A percentile compares a stretch with the other conserved stretches of the same genome.
phyloP scores from a whole-genome alignment of 2,329 filamentous ascomycete species.

The Diaporthe caulivora region DNA sequence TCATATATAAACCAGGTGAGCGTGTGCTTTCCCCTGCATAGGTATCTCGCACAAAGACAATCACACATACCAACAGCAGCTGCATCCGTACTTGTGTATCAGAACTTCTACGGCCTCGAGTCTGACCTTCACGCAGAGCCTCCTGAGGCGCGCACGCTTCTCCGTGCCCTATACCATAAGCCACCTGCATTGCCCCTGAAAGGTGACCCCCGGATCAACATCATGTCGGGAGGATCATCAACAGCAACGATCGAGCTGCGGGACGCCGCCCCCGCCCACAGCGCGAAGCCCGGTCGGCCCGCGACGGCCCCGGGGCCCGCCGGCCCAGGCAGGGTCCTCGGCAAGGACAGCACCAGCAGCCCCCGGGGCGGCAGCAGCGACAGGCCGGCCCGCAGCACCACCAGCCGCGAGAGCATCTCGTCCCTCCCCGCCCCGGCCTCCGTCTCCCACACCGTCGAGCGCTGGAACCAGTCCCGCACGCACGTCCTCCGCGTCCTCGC shows the following conservation, averaged over 20 bases:
- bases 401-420: conserved; percentile 14
- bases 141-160: no score
- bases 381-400: neutral
- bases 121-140: neutral
- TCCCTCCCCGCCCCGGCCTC: conserved; percentile 34
- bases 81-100: neutral
- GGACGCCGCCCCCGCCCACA: conserved; percentile 15
- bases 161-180: neutral
- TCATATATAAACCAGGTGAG: neutral
- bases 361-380: neutral
- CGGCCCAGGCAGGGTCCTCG: neutral
- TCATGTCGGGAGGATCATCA: conserved; percentile 30
- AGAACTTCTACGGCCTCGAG: neutral
- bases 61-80: neutral
- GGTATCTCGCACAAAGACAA: neutral
- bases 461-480: conserved; percentile 62
- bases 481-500: conserved; percentile 64
- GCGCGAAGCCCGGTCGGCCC: neutral
- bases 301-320: neutral
- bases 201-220: neutral
- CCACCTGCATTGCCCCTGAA: neutral
- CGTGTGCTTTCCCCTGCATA: neutral
- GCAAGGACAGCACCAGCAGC: conserved; percentile 1
- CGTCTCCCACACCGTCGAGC: conserved; percentile 45
- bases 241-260: conserved; percentile 33